These are phyloP conservation scores for Xylaria intraflava DNA, from an alignment of 495 filamentous ascomycete species.

Conservation along the genomic window DNA sequence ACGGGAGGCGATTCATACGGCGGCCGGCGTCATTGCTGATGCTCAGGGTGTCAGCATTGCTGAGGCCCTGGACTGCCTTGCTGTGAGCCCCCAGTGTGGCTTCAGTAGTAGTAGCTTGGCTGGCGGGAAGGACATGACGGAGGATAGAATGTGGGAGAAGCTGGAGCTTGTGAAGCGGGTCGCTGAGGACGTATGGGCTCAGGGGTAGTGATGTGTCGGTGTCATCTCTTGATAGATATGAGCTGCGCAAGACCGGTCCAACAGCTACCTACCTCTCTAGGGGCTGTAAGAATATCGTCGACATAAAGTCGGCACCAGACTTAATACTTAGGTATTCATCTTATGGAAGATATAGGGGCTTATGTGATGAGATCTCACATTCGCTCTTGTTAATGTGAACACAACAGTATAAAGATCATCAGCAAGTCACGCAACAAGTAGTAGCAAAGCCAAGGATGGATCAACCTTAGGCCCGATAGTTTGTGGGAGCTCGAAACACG, in stretches of 20 bases:
- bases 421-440: background rate
- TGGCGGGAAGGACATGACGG: slow-evolving; percentile 56
- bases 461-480: background rate
- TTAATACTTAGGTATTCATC: no score
- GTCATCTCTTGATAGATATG: no score
- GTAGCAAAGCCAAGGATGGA: background rate
- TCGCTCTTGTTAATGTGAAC: no score
- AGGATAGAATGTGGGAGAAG: slow-evolving; percentile 63
- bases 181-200: slow-evolving; percentile 59
- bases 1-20: slow-evolving; percentile 56
- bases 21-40: slow-evolving; percentile 61
- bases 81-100: slow-evolving; percentile 72
- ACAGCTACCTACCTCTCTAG: no score
- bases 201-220: no score
- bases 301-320: no score
- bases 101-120: slow-evolving; percentile 65
- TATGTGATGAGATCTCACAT: no score
- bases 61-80: slow-evolving; percentile 59
- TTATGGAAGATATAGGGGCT: no score
- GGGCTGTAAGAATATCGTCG: no score
- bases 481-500: background rate
- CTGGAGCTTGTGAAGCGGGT: slow-evolving; percentile 58
- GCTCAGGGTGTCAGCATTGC: slow-evolving; percentile 54
- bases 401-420: no score
- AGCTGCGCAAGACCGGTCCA: no score